A percentile compares a stretch with the other conserved stretches of the same genome.
Evolutionary conservation across 495 filamentous ascomycete species (phyloP).

Genomic region (Aspergillus asperescens): DNA sequence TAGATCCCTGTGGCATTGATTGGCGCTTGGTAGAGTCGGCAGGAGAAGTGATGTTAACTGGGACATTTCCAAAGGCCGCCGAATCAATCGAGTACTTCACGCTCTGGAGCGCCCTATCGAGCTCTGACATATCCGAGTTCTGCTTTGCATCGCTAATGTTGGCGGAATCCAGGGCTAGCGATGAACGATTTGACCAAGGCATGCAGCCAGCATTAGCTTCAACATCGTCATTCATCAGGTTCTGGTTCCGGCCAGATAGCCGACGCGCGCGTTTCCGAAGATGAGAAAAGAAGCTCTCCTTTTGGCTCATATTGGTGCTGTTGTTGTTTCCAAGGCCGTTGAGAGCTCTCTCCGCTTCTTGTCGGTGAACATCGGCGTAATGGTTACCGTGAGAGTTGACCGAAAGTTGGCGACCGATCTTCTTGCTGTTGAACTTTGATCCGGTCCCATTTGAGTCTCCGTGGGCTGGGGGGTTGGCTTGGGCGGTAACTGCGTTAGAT

Average conservation of each 20-base stretch:
- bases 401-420: slow-evolving; percentile 93
- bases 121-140: slow-evolving; percentile 48
- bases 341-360: slow-evolving; percentile 85
- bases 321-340: slow-evolving; percentile 67
- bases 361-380: slow-evolving; percentile 78
- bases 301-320: slow-evolving; percentile 61
- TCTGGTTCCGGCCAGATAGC: slow-evolving; percentile 85
- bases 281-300: slow-evolving; percentile 97
- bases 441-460: slow-evolving; percentile 32
- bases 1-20: slow-evolving; percentile 67
- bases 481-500: slow-evolving; percentile 86
- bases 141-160: slow-evolving; percentile 48
- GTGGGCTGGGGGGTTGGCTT: slow-evolving; percentile 54
- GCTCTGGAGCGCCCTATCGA: slow-evolving; percentile 76
- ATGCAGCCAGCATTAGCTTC: slow-evolving; percentile 89
- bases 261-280: slow-evolving; percentile 88
- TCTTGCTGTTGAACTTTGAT: slow-evolving; percentile 71
- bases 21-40: slow-evolving; percentile 59
- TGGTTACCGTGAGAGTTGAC: slow-evolving; percentile 92
- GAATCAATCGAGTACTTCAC: slow-evolving; percentile 60
- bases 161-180: slow-evolving; percentile 69
- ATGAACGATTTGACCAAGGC: slow-evolving; percentile 82
- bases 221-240: slow-evolving; percentile 72
- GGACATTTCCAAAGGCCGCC: slow-evolving; percentile 43
- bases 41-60: slow-evolving; percentile 40